Percentiles rank a stretch among this genome's conserved stretches.
These are phyloP conservation scores for Macadamia tetraphylla DNA, from an alignment of 164 flowering plant genomes.

Conservation along the genomic window DNA sequence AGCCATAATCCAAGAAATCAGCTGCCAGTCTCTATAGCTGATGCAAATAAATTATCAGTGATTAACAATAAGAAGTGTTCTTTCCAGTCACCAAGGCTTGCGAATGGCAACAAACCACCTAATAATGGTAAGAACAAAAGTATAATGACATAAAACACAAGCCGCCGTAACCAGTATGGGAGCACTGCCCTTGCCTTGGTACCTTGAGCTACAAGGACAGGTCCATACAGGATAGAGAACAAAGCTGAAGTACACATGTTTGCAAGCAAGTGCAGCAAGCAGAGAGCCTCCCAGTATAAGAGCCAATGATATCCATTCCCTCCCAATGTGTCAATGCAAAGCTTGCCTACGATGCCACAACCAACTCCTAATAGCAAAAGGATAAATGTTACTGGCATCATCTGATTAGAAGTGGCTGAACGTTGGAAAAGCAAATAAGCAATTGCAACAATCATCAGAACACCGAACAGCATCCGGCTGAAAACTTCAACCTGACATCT, in stretches of 20 bases:
- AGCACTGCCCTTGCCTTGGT: conserved; percentile 13
- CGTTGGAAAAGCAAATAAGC: conserved; percentile 67
- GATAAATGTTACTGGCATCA: conserved; percentile 82
- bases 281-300: conserved; percentile 64
- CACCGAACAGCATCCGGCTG: conserved; percentile 70
- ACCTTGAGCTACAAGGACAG: conserved; percentile 31
- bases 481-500: conserved; percentile 54
- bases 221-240: conserved; percentile 59
- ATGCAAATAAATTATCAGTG: conserved; percentile 1
- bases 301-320: conserved; percentile 85
- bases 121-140: conserved; percentile 52
- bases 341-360: conserved; percentile 75
- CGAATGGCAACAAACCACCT: conserved; percentile 82
- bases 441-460: conserved; percentile 47
- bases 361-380: conserved; percentile 59
- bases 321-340: conserved; percentile 83
- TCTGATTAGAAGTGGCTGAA: conserved; percentile 44
- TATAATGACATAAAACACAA: conserved; percentile 34
- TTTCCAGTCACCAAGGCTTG: conserved; percentile 61
- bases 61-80: conserved; percentile 36
- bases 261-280: conserved; percentile 63
- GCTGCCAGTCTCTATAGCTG: too few relatives aligned
- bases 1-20: too few relatives aligned
- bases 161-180: conserved; percentile 56
- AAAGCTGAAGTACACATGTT: conserved; percentile 39